Conservation (phyloP, 495 filamentous ascomycete species). For the Aspergillus carlsbadensis region DNA sequence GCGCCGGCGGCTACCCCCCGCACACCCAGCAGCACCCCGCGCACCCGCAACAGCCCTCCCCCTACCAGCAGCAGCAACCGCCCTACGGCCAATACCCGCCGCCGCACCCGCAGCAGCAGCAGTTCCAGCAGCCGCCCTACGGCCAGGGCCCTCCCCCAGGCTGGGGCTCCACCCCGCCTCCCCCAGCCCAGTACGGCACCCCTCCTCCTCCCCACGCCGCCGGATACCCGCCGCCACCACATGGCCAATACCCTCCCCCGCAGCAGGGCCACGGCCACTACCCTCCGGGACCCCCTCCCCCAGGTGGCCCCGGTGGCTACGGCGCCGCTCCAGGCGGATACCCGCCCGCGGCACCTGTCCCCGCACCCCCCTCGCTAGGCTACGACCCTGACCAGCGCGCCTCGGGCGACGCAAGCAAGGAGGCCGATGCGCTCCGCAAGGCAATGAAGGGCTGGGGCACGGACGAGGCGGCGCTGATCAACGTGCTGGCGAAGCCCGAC, state of each 20-base stretch:
- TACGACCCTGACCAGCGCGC: slow-evolving; percentile 59
- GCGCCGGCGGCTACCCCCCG: slow-evolving; percentile 4
- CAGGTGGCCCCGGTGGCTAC: neutral
- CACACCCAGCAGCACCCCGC: neutral
- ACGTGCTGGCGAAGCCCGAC: slow-evolving; percentile 58
- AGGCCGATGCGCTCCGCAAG: slow-evolving; percentile 63
- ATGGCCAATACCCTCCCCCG: slow-evolving; percentile 1
- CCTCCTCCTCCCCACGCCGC: slow-evolving; percentile 8
- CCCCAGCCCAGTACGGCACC: slow-evolving; percentile 3
- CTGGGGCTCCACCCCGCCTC: slow-evolving; percentile 1
- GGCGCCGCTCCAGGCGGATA: slow-evolving; percentile 2
- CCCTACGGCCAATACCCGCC: neutral
- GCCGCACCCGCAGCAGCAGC: slow-evolving; percentile 5
- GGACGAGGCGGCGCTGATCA: slow-evolving; percentile 67
- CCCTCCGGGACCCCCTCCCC: neutral
- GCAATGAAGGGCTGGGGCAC: slow-evolving; percentile 87
- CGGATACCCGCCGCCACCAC: slow-evolving; percentile 3
- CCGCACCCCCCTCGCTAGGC: slow-evolving; percentile 47
- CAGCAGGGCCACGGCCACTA: slow-evolving; percentile 4
- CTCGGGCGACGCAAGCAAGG: slow-evolving; percentile 52
- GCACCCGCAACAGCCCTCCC: slow-evolving; percentile 1
- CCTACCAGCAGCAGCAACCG: slow-evolving; percentile 13
- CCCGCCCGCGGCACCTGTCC: slow-evolving; percentile 4
- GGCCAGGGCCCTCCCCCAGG: neutral
- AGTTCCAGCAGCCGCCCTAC: slow-evolving; percentile 5